These are phyloP conservation scores for Mortierella sp. DNA, from an alignment of 371 early-diverging fungal genomes.

Conservation along the genomic window DNA sequence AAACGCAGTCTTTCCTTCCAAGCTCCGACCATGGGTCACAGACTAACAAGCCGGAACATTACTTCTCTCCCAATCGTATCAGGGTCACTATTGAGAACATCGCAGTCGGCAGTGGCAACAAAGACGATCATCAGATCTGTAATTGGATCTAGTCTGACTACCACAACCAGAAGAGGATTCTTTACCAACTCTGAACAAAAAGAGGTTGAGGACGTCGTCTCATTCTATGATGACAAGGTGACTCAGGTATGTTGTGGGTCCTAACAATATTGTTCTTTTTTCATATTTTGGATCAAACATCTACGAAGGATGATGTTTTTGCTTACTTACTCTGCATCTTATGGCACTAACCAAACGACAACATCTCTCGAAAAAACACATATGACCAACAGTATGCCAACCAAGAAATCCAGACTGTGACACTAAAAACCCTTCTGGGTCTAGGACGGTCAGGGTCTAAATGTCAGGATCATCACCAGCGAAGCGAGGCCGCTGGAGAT, in stretches of 20 bases:
- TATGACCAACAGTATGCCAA: conserved; percentile 64
- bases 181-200: conserved; percentile 34
- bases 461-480: conserved; percentile 15
- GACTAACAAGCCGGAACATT: neutral
- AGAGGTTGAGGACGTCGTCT: conserved; percentile 59
- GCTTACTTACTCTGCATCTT: neutral
- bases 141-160: neutral
- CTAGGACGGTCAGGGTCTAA: conserved; percentile 70
- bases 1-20: conserved; percentile 27
- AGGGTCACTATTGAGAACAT: neutral
- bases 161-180: conserved; percentile 7
- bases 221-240: conserved; percentile 63
- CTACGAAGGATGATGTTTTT: neutral
- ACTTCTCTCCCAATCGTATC: neutral
- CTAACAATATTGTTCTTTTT: neutral
- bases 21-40: conserved; percentile 16
- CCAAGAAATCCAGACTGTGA: conserved; percentile 81
- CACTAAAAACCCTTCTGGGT: conserved; percentile 82
- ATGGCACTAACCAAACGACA: neutral
- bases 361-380: neutral
- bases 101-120: neutral
- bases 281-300: neutral
- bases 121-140: neutral
- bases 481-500: conserved; percentile 12
- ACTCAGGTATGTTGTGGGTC: conserved; percentile 43